These are phyloP conservation scores for Zarea fungicola DNA, from an alignment of 2,329 filamentous ascomycete genomes.

Conservation along the genomic window DNA sequence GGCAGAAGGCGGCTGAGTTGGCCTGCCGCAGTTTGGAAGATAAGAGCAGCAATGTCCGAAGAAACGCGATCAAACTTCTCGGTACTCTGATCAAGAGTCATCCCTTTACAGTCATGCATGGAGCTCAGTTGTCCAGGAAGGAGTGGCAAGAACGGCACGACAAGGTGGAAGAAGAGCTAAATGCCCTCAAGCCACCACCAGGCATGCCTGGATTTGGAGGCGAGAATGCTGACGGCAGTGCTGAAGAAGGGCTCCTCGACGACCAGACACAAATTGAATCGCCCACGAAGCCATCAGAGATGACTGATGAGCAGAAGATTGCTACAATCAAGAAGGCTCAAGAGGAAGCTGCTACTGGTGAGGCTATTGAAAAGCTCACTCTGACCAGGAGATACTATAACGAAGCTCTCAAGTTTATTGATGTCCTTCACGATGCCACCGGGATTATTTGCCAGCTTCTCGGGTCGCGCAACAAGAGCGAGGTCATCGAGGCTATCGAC, in stretches of 20 bases:
- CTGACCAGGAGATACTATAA: slow-evolving; percentile 85
- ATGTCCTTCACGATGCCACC: slow-evolving; percentile 80
- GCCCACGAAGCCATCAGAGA: slow-evolving; percentile 57
- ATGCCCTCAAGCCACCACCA: slow-evolving; percentile 74
- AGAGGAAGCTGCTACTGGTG: slow-evolving; percentile 82
- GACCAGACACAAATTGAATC: slow-evolving; percentile 80
- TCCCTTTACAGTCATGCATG: slow-evolving; percentile 88
- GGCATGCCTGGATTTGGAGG: slow-evolving; percentile 59
- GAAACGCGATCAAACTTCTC: slow-evolving; percentile 91
- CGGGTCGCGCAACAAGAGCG: slow-evolving; percentile 93
- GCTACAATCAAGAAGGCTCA: slow-evolving; percentile 72
- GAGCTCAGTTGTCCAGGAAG: slow-evolving; percentile 74
- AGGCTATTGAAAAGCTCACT: slow-evolving; percentile 81
- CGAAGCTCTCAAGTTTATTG: slow-evolving; percentile 92
- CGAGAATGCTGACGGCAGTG: slow-evolving; percentile 59
- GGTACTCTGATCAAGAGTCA: slow-evolving; percentile 87
- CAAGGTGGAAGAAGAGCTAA: slow-evolving; percentile 75
- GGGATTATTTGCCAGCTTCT: slow-evolving; percentile 78
- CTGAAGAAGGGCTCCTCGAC: slow-evolving; percentile 75
- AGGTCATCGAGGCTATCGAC: slow-evolving; percentile 98
- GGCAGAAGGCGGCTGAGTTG: slow-evolving; percentile 81
- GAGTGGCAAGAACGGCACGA: slow-evolving; percentile 83
- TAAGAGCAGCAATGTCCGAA: slow-evolving; percentile 94
- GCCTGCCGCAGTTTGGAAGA: slow-evolving; percentile 88
- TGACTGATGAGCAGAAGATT: slow-evolving; percentile 75